Percentiles rank a stretch among this genome's conserved stretches.
phyloP scores from a whole-genome alignment of 768 basidiomycete genomes.

The Rhodotorula kratochvilovae region DNA sequence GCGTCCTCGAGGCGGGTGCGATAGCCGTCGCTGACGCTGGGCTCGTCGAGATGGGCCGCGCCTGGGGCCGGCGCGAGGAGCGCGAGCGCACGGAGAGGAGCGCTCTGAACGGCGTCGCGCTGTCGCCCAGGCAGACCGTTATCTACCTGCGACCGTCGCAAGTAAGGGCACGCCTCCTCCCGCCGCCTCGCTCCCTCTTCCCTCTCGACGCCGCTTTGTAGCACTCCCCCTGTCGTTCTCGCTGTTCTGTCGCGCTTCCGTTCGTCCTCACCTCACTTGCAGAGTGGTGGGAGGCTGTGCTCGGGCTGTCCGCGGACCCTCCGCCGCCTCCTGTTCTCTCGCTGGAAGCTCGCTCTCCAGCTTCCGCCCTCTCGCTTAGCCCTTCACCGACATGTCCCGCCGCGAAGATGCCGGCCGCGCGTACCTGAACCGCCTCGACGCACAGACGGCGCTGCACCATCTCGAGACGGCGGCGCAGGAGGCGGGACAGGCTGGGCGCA shows the following conservation, averaged over 20 bases:
- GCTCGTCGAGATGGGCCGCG: background rate
- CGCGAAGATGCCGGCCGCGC: background rate
- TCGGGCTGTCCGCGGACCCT: background rate
- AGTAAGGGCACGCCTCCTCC: too few species aligned
- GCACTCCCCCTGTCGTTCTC: too few species aligned
- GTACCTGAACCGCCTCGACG: background rate
- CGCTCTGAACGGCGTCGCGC: too few species aligned
- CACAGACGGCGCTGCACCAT: background rate
- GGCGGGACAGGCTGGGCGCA: background rate
- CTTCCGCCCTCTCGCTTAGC: background rate
- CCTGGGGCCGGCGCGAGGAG: too few species aligned
- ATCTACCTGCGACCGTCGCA: too few species aligned
- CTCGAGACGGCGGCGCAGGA: background rate
- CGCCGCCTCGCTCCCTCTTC: too few species aligned
- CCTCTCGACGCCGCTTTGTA: too few species aligned
- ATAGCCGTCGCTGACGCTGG: background rate
- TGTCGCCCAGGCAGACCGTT: too few species aligned
- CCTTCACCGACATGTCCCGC: background rate
- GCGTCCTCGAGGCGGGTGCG: background rate
- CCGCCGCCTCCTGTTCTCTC: background rate
- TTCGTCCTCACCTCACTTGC: too few species aligned
- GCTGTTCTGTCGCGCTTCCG: too few species aligned
- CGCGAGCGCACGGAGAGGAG: too few species aligned
- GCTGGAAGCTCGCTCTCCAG: background rate
- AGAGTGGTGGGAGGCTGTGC: too few species aligned